These are phyloP conservation scores for Juglanconis sp. DNA, from an alignment of 2,329 filamentous ascomycete species.

Conservation along the genomic window DNA sequence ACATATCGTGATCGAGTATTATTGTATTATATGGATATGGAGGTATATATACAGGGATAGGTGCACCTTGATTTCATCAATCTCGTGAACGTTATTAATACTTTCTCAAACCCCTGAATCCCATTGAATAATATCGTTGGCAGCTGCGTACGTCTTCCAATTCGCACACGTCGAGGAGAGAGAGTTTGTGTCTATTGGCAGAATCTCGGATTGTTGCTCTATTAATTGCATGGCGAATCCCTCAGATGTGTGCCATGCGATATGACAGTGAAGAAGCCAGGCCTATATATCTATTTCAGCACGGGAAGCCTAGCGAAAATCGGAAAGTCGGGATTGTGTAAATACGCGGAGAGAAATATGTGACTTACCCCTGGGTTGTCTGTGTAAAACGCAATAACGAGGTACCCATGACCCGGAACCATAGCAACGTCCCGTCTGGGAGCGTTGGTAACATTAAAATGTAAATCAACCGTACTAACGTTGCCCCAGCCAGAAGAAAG, in stretches of 20 bases:
- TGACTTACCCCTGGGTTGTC: constrained; percentile 11
- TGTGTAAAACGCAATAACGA: neutral
- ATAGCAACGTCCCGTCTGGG: constrained; percentile 3
- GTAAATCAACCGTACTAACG: neutral
- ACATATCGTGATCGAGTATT: no score
- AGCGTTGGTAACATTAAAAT: neutral
- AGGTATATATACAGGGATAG: no score
- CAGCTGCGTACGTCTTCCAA: constrained; percentile 2
- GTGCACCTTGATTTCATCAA: neutral
- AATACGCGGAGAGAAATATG: neutral
- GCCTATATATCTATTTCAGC: no score
- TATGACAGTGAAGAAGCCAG: neutral
- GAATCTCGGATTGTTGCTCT: neutral
- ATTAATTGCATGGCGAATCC: neutral
- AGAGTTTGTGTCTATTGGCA: neutral
- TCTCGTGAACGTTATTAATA: neutral
- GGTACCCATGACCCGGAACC: neutral
- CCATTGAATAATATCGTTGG: neutral
- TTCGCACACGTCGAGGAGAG: constrained; percentile 6
- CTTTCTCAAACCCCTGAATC: neutral
- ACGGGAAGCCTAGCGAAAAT: neutral
- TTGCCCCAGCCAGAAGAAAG: neutral
- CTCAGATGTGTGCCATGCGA: neutral
- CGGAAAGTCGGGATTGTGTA: neutral
- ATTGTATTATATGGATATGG: no score